phyloP scores from a whole-genome alignment of 108 stramenopile genomes.

The Cyclotella distinguenda region DNA sequence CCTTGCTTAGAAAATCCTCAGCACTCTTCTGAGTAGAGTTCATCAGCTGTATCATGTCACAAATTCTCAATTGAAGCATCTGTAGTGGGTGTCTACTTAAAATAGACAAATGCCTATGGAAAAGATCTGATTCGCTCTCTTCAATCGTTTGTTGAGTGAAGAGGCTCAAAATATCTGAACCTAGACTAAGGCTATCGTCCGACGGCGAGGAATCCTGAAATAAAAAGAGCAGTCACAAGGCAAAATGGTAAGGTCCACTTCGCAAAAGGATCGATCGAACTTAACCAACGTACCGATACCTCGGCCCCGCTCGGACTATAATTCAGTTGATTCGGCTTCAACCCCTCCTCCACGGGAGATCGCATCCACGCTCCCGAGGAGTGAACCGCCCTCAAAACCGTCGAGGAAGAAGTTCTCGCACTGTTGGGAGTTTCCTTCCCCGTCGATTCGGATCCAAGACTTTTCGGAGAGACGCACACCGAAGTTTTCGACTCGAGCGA shows the following conservation, averaged over 20 bases:
- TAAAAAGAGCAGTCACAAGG: not conserved
- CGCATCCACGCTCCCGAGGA: constrained; percentile 36
- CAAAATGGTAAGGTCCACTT: not conserved
- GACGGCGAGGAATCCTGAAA: constrained; percentile 17
- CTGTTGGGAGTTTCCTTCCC: constrained; percentile 43
- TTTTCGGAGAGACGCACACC: constrained; percentile 38
- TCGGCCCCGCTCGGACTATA: constrained; percentile 32
- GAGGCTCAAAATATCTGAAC: constrained; percentile 37
- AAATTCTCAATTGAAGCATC: constrained; percentile 21
- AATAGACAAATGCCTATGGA: constrained; percentile 29
- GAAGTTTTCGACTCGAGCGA: constrained; percentile 33
- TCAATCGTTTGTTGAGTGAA: constrained; percentile 32
- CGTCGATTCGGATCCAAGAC: constrained; percentile 14
- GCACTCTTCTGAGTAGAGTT: constrained; percentile 9
- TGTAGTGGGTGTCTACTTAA: constrained; percentile 29
- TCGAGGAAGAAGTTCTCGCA: constrained; percentile 44
- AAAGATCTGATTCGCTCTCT: constrained; percentile 11
- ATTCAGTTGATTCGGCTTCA: constrained; percentile 29
- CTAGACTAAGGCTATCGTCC: constrained; percentile 16
- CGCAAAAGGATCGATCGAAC: not conserved
- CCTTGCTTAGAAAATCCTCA: constrained; percentile 15
- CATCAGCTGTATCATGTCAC: constrained; percentile 26
- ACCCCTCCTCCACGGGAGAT: not conserved
- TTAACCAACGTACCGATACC: not conserved
- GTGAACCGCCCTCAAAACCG: constrained; percentile 38